Percentiles rank a stretch among this genome's conserved stretches.
These are phyloP conservation scores for Seiridium cupressi DNA, from an alignment of 2,329 filamentous ascomycete genomes.

Conservation along the genomic window DNA sequence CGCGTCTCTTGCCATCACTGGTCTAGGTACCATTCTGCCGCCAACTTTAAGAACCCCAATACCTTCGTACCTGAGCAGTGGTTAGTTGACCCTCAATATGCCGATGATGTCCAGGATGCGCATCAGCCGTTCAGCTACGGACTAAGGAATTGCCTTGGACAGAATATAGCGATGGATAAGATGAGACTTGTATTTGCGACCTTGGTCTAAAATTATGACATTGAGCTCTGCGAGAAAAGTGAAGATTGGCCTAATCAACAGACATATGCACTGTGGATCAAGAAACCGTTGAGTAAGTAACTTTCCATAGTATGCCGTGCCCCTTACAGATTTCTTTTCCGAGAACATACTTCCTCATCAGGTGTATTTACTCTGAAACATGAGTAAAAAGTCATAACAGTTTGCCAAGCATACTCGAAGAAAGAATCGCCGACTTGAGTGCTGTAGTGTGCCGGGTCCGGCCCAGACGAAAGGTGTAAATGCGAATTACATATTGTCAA, in stretches of 20 bases:
- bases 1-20: conserved; percentile 16
- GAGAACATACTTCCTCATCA: no score
- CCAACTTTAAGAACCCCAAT: conserved; percentile 13
- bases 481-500: no score
- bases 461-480: no score
- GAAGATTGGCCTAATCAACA: conserved; percentile 14
- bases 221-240: conserved; percentile 13
- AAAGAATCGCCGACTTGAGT: no score
- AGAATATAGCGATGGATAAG: conserved; percentile 13
- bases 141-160: conserved; percentile 18
- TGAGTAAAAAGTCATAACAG: no score
- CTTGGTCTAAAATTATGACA: conserved; percentile 12
- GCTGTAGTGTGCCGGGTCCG: no score
- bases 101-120: conserved; percentile 11
- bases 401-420: no score
- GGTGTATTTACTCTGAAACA: no score
- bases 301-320: no score
- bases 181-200: conserved; percentile 16
- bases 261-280: conserved; percentile 13
- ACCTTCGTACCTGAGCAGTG: conserved; percentile 17
- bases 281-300: conserved; percentile 12
- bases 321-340: no score
- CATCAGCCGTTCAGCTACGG: conserved; percentile 17
- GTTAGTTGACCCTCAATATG: conserved; percentile 14
- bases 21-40: conserved; percentile 13